phyloP scores from a whole-genome alignment of 805 yeast genomes.

The Ogataea angusta region DNA sequence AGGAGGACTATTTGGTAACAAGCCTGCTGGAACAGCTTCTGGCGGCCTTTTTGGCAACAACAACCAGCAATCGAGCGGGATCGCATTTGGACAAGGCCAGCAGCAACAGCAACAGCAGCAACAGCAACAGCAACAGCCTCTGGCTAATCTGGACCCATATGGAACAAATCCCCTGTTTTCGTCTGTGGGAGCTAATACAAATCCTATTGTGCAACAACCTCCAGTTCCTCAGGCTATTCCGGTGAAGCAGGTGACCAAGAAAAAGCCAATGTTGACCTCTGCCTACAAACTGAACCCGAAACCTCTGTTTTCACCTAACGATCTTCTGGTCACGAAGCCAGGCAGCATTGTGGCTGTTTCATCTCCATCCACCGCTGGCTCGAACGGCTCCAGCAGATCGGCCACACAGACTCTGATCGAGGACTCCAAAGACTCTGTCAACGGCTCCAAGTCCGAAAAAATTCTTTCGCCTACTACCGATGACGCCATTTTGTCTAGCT shows the following conservation, averaged over 20 bases:
- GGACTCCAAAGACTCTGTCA: slow-evolving; percentile 15
- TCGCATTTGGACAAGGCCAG: slow-evolving; percentile 16
- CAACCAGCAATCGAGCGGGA: slow-evolving; percentile 9
- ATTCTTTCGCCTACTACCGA: slow-evolving; percentile 52
- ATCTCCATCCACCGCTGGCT: slow-evolving; percentile 21
- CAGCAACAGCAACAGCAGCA: slow-evolving; percentile 20
- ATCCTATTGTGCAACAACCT: slow-evolving; percentile 40
- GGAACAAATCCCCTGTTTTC: slow-evolving; percentile 71
- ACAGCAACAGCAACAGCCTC: slow-evolving; percentile 28
- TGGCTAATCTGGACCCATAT: slow-evolving; percentile 60
- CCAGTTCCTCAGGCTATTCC: slow-evolving; percentile 53
- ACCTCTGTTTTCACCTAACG: slow-evolving; percentile 43
- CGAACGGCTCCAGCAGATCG: slow-evolving; percentile 22
- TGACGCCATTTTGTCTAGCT: slow-evolving; percentile 65
- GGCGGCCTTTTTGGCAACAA: slow-evolving; percentile 16
- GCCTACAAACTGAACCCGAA: slow-evolving; percentile 67
- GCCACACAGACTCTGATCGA: slow-evolving; percentile 25
- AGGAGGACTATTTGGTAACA: slow-evolving; percentile 43
- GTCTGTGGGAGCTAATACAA: slow-evolving; percentile 32
- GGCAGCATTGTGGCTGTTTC: slow-evolving; percentile 23
- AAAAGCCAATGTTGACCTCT: slow-evolving; percentile 54
- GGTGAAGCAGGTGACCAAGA: slow-evolving; percentile 45
- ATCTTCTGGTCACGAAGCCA: slow-evolving; percentile 19
- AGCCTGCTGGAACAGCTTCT: slow-evolving; percentile 14
- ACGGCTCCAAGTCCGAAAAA: slow-evolving; percentile 14